Conservation (phyloP, 2,329 filamentous ascomycete species). For the Pseudocercospora musae region DNA sequence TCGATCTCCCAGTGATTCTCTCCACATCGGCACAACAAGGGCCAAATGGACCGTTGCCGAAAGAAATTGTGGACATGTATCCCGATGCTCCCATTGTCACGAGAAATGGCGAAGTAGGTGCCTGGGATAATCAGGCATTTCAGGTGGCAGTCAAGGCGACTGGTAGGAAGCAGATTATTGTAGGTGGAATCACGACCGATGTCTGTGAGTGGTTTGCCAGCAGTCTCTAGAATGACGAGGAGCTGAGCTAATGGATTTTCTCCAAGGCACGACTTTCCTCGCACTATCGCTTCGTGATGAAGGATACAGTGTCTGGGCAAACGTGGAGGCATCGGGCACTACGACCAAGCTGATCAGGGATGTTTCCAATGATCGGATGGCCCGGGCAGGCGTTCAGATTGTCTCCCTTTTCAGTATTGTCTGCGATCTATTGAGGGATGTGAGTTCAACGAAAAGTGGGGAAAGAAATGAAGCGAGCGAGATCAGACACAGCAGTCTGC, state of each 20-base stretch:
- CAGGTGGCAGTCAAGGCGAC: constrained; percentile 62
- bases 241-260: background rate
- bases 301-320: constrained; percentile 71
- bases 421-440: constrained; percentile 66
- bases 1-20: constrained; percentile 66
- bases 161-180: constrained; percentile 65
- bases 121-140: constrained; percentile 73
- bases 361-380: constrained; percentile 65
- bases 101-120: constrained; percentile 70
- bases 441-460: background rate
- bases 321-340: constrained; percentile 68
- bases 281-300: constrained; percentile 67
- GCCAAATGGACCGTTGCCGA: constrained; percentile 68
- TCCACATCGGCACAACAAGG: constrained; percentile 66
- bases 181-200: constrained; percentile 71
- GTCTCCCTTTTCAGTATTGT: constrained; percentile 62
- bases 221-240: background rate
- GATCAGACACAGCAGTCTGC: background rate
- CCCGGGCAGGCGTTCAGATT: constrained; percentile 62
- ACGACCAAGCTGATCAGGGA: constrained; percentile 59
- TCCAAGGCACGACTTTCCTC: constrained; percentile 62
- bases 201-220: constrained; percentile 55
- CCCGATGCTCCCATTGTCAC: constrained; percentile 64
- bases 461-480: background rate
- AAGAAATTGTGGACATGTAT: constrained; percentile 64